Evolutionary conservation across 176 grass and related monocot species (phyloP), one percentile per base, ranked within the genome.

Genomic region (Phyllostachys edulis): DNA sequence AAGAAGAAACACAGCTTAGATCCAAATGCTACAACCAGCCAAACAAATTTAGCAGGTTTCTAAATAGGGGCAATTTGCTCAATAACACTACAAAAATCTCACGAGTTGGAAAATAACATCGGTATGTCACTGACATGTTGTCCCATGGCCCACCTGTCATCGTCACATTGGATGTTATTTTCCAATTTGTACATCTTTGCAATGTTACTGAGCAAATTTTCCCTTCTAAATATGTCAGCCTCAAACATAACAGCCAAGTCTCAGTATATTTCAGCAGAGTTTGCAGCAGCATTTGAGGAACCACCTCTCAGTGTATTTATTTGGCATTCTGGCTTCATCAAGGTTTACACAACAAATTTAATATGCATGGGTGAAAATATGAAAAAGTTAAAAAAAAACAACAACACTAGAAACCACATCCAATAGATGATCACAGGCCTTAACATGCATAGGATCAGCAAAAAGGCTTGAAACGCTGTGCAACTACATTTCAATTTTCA

Each of bases 181-280:
- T 29, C 29, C 29, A 29, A 29, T 29, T 29, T 29, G 29, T 29
- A 29, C 29, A 29, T 29, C 29, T 29, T 29, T 29, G 29, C 29
- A 29, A 29, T 29, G 0, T 29, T 29, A 1, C 29, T 29, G 29
- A 29, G 29, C 29, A 29, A 21, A 0, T 39, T 87, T 39, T 62
- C 9, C 63, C 59, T 68, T 67, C 9, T 62, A 67, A 15, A 77
- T 29, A 82, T 74, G 52, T 15, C 37, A 87, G 7, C 68, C 70
- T 40, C 11, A 40, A 83, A 77, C 29, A 82, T 5, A 52, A 52
- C 7, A 88, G 17, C 6, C 38, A 51, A 77, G 32, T 68, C 11
- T 23, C 46, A 52, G 32, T 41, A 52, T 34, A 70, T 20, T 23
- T 69, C n/a, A 70, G 74, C 45, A 63, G 7, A 82, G 45, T 37